A percentile compares a stretch with the other conserved stretches of the same genome.
These are phyloP conservation scores for Boletus sp. DNA, from an alignment of 768 basidiomycete species.

Conservation along the genomic window DNA sequence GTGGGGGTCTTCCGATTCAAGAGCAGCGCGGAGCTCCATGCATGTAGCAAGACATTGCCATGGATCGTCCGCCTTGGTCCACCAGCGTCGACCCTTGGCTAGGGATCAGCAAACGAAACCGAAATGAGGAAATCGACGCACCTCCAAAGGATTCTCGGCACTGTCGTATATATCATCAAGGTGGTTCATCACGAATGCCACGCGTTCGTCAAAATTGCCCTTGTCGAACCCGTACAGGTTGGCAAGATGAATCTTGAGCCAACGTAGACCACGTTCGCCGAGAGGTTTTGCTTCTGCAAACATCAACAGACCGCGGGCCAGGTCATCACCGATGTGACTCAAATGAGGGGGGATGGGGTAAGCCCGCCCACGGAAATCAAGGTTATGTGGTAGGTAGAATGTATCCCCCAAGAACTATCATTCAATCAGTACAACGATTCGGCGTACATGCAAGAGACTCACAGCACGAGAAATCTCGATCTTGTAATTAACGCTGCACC, in stretches of 20 bases:
- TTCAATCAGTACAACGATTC: neutral
- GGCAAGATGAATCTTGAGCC: constrained; percentile 95
- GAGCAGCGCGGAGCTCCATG: constrained; percentile 80
- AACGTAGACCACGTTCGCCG: constrained; percentile 80
- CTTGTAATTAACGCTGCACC: constrained; percentile 94
- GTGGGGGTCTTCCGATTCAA: constrained; percentile 64
- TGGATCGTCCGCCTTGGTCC: constrained; percentile 89
- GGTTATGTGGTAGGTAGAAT: constrained; percentile 92
- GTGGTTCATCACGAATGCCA: constrained; percentile 67
- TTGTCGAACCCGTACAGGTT: constrained; percentile 96
- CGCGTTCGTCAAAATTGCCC: constrained; percentile 92
- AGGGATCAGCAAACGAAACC: constrained; percentile 2
- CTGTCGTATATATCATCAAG: constrained; percentile 80
- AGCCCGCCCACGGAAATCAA: constrained; percentile 96
- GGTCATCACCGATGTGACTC: constrained; percentile 93
- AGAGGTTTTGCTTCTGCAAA: constrained; percentile 82
- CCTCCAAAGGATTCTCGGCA: constrained; percentile 75
- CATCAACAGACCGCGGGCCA: constrained; percentile 80
- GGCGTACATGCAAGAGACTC: constrained; percentile 30
- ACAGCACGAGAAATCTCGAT: constrained; percentile 94
- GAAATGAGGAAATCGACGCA: constrained; percentile 33
- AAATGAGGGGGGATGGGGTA: constrained; percentile 97
- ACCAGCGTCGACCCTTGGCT: constrained; percentile 79
- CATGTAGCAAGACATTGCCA: constrained; percentile 97
- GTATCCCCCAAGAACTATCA: constrained; percentile 78